Conservation (phyloP, 1,284 basidiomycete genomes). For the Agaricales sp. region DNA sequence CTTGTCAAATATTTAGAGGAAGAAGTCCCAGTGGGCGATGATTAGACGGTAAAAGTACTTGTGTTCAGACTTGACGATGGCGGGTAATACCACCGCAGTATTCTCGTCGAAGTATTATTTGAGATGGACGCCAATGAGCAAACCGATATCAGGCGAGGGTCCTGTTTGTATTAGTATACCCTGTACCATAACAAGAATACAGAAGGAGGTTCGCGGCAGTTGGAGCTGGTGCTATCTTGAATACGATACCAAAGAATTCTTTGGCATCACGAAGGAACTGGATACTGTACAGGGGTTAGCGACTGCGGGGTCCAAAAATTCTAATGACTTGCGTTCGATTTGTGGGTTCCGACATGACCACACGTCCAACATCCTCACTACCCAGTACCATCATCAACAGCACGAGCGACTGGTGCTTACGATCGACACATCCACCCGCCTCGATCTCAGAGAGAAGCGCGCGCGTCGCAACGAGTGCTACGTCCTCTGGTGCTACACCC, state of each 20-base stretch:
- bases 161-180: slow-evolving; percentile 70
- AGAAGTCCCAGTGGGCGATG: slow-evolving; percentile 77
- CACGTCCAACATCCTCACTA: slow-evolving; percentile 91
- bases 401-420: slow-evolving; percentile 83
- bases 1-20: slow-evolving; percentile 92
- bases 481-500: slow-evolving; percentile 84
- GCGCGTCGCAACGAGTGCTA: slow-evolving; percentile 75
- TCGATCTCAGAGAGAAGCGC: slow-evolving; percentile 73
- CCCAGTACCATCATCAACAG: slow-evolving; percentile 90
- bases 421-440: slow-evolving; percentile 85
- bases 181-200: slow-evolving; percentile 73
- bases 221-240: slow-evolving; percentile 41
- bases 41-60: slow-evolving; percentile 30
- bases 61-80: too few species aligned
- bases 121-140: too few species aligned
- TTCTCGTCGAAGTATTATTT: too few species aligned
- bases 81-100: too few species aligned
- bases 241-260: slow-evolving; percentile 69
- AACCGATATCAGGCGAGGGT: slow-evolving; percentile 51
- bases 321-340: slow-evolving; percentile 61
- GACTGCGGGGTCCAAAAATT: slow-evolving; percentile 2
- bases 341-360: slow-evolving; percentile 78
- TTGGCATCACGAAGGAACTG: slow-evolving; percentile 85
- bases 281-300: slow-evolving; percentile 40
- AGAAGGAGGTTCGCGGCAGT: slow-evolving; percentile 43